Base-by-base conservation (phyloP, 495 filamentous ascomycete species). In the Neurospora intermedia region DNA sequence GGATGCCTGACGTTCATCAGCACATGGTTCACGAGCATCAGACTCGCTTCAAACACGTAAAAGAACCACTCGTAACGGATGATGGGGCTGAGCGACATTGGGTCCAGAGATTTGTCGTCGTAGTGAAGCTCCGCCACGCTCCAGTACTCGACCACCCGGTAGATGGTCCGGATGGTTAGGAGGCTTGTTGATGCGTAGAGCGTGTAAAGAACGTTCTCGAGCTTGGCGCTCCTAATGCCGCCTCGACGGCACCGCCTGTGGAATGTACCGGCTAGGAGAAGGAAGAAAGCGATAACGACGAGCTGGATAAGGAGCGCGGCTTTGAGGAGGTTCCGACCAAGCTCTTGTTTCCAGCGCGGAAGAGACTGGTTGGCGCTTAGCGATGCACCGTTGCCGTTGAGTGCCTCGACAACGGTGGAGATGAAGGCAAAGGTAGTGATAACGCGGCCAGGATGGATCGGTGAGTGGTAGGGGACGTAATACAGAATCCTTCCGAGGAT, bases 401-500 rank as follows among this genome's bases (percentile, higher is more conserved):
- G 82, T 18, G 81, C 80, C 80, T 93, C 93, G 73, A 94, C 86
- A 1, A 88, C 77, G 10, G 79, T 76, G 6, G 90, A 89, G 69
- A 94, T 78, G 40, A 86, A 88, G 66, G 89, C 81, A 77, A 96
- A 94, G n/a, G 91, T 93, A 6, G 89, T 89, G 72, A 92, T 83
- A 23, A 94, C 91, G 2, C 91, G 88, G 4, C 91, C 91, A 0
- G 92, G 93, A 78, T 94, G 91, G 71, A 94, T 89, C 0, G 92
- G 91, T 0, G 91, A 89, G 74, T 90, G 87, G 74, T 94, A 91
- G 0, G 93, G 93, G 41, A 92, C 88, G 81, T 93, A 94, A 82
- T 91, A 93, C 5, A 96, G 85, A 69, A 92, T 88, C 8, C 92
- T 90, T 35, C 91, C 92, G 27, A 95, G 88, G 71, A 90, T 87